Conservation (phyloP, 2,329 filamentous ascomycete species). For the Cladosporium oxysporum region DNA sequence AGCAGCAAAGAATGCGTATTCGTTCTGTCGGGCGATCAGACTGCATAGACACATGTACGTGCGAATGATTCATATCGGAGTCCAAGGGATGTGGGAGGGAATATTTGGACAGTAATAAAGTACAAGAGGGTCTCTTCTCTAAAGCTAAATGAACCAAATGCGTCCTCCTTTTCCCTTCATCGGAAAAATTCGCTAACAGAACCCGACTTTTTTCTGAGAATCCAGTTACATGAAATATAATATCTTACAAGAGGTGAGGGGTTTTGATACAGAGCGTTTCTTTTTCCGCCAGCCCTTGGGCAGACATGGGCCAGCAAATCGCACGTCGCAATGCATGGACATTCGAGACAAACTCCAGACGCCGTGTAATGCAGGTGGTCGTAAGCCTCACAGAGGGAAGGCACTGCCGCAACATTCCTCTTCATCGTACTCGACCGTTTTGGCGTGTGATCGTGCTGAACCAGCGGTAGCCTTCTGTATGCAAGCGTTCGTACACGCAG, state of each 20-base stretch:
- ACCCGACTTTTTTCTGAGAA: not conserved
- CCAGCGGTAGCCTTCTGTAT: too few relatives aligned
- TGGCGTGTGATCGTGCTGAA: not conserved
- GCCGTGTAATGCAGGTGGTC: constrained; percentile 7
- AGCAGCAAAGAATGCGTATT: not conserved
- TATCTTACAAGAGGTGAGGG: constrained; percentile 11
- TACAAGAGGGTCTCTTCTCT: not conserved
- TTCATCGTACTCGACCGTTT: not conserved
- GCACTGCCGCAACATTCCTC: not conserved
- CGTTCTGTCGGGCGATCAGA: not conserved
- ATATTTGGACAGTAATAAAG: not conserved
- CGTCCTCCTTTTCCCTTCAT: not conserved
- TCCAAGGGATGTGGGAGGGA: not conserved
- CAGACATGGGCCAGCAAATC: not conserved
- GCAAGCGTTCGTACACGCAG: not conserved
- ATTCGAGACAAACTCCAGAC: not conserved
- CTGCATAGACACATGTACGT: not conserved
- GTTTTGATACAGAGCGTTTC: constrained; percentile 4
- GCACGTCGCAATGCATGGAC: not conserved
- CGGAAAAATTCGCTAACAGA: not conserved
- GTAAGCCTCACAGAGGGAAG: not conserved
- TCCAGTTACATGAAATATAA: not conserved
- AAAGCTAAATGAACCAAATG: not conserved
- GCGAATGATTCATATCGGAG: not conserved
- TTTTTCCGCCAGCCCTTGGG: not conserved